phyloP scores from a whole-genome alignment of 2,329 filamentous ascomycete genomes.

The Colletotrichum endophyticum region DNA sequence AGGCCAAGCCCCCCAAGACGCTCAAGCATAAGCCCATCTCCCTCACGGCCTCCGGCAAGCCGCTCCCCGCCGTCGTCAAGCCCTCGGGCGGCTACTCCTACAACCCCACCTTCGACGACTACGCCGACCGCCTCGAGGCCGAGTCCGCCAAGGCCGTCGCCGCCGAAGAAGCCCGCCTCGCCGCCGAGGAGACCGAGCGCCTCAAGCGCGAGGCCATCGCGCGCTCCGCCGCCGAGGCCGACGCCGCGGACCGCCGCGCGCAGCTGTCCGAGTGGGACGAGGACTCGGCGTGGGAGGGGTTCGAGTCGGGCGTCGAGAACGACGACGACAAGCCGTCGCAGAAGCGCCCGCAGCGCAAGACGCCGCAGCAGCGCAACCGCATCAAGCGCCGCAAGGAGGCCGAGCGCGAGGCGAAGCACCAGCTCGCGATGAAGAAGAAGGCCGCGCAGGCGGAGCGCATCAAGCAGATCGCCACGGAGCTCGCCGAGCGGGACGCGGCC shows the following conservation, averaged over 20 bases:
- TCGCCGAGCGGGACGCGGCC: slow-evolving; percentile 61
- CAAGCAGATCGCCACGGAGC: slow-evolving; percentile 70
- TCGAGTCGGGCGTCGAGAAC: slow-evolving; percentile 82
- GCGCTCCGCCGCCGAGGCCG: slow-evolving; percentile 73
- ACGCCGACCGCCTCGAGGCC: slow-evolving; percentile 74
- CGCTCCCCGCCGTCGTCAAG: slow-evolving; percentile 77
- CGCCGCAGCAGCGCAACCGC: slow-evolving; percentile 83
- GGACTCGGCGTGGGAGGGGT: slow-evolving; percentile 90
- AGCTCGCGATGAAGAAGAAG: slow-evolving; percentile 75
- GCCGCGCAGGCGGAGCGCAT: slow-evolving; percentile 75
- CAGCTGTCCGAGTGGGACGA: slow-evolving; percentile 78
- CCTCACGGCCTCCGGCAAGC: slow-evolving; percentile 81
- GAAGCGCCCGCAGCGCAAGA: slow-evolving; percentile 86
- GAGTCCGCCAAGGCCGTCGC: slow-evolving; percentile 83
- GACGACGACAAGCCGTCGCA: slow-evolving; percentile 54
- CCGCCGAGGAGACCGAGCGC: slow-evolving; percentile 69
- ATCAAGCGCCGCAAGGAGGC: slow-evolving; percentile 88
- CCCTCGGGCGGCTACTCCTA: slow-evolving; percentile 88
- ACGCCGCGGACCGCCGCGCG: slow-evolving; percentile 72
- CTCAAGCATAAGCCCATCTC: slow-evolving; percentile 80
- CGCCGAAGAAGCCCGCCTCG: slow-evolving; percentile 76
- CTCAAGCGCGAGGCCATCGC: slow-evolving; percentile 71
- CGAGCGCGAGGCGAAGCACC: slow-evolving; percentile 77
- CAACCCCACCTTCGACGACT: slow-evolving; percentile 88
- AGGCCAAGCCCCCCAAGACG: slow-evolving; percentile 75